A percentile compares a stretch with the other conserved stretches of the same genome.
These are phyloP conservation scores for Metschnikowia baotianmanensis DNA, from an alignment of 805 yeast species.

Conservation along the genomic window DNA sequence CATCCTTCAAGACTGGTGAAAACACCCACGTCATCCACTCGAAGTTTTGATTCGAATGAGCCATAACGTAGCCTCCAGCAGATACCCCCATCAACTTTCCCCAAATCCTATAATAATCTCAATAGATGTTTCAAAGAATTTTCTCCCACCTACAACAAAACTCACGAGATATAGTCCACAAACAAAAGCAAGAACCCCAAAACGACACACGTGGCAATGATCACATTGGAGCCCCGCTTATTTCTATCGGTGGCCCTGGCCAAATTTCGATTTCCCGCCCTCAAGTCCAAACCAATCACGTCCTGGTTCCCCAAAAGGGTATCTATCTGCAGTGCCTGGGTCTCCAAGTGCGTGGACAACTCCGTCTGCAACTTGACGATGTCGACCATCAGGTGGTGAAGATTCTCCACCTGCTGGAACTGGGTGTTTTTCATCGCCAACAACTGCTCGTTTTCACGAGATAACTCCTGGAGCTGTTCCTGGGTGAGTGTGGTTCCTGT, in stretches of 20 bases:
- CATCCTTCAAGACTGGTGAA: no score
- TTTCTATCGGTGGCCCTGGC: conserved; percentile 66
- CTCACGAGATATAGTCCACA: conserved; percentile 41
- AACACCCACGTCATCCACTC: no score
- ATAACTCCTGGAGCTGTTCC: conserved; percentile 57
- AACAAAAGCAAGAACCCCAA: conserved; percentile 57
- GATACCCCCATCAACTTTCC: no score
- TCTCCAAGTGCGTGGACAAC: conserved; percentile 64
- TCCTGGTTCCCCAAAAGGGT: conserved; percentile 64
- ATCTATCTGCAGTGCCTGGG: conserved; percentile 70
- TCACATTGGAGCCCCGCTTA: conserved; percentile 53
- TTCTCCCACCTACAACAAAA: background rate
- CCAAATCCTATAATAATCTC: no score
- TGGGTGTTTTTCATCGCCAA: conserved; percentile 58
- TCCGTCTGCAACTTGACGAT: conserved; percentile 74
- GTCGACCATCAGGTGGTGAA: conserved; percentile 65
- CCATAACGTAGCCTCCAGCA: no score
- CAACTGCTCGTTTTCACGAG: conserved; percentile 57
- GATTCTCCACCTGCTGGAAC: conserved; percentile 54
- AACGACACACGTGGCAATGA: conserved; percentile 53
- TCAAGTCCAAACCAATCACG: conserved; percentile 61
- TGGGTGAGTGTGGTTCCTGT: conserved; percentile 29
- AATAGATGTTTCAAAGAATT: no score
- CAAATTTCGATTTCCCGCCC: conserved; percentile 68
- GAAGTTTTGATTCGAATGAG: no score